Evolutionary conservation across 768 basidiomycete species (phyloP).

Genomic region (Kwoniella europaea): DNA sequence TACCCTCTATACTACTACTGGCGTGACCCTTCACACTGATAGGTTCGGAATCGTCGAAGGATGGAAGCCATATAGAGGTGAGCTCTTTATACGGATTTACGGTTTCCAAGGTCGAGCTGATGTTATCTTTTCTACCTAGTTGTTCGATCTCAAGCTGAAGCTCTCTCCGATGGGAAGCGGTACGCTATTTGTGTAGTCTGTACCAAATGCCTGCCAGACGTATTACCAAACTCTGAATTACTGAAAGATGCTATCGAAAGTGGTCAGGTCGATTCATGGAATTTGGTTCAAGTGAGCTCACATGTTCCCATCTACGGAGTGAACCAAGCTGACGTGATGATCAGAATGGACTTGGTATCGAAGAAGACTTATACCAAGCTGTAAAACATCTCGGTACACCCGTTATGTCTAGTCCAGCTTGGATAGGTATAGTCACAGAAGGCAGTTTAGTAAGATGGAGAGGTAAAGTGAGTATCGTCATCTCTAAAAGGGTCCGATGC

Average conservation of each 20-base stretch:
- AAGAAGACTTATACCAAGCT: constrained; percentile 68
- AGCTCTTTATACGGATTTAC: constrained; percentile 32
- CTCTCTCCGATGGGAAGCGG: constrained; percentile 62
- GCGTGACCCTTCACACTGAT: constrained; percentile 61
- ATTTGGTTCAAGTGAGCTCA: constrained; percentile 62
- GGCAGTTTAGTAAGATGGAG: constrained; percentile 42
- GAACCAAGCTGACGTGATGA: constrained; percentile 10
- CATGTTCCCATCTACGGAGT: constrained; percentile 60
- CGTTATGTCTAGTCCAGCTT: constrained; percentile 45
- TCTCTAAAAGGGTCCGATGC: background rate
- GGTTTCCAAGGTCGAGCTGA: background rate
- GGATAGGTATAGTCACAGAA: constrained; percentile 51
- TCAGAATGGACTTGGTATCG: constrained; percentile 76
- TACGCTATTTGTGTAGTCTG: constrained; percentile 72
- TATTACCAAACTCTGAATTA: constrained; percentile 65
- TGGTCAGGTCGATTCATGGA: constrained; percentile 63
- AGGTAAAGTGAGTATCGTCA: constrained; percentile 24
- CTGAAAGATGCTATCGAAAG: constrained; percentile 59
- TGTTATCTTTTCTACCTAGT: constrained; percentile 55
- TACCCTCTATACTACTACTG: constrained; percentile 54
- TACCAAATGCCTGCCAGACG: constrained; percentile 75
- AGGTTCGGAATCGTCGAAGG: constrained; percentile 67
- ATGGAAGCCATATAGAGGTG: constrained; percentile 72
- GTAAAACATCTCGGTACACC: constrained; percentile 40
- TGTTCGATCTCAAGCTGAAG: constrained; percentile 66